Conservation (phyloP, 2,329 filamentous ascomycete species). For the Sclerotinia nivalis region DNA sequence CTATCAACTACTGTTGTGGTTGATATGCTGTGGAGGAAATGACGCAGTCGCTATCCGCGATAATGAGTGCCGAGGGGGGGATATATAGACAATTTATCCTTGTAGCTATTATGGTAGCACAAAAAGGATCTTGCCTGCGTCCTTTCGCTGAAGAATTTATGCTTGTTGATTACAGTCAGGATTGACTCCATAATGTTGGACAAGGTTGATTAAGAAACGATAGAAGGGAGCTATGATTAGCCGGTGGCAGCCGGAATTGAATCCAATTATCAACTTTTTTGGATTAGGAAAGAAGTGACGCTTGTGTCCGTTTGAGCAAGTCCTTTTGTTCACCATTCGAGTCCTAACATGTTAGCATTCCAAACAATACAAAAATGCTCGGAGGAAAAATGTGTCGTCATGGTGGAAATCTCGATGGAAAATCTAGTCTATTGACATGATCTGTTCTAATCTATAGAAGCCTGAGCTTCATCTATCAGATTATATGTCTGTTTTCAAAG, state of each 20-base stretch:
- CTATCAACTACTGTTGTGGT: no score
- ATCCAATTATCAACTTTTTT: neutral
- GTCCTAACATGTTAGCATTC: neutral
- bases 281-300: neutral
- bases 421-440: neutral
- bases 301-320: neutral
- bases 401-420: neutral
- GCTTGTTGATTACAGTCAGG: no score
- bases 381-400: no score
- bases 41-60: neutral
- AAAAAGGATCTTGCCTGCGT: neutral
- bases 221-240: neutral
- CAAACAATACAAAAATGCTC: neutral
- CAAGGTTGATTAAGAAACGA: neutral
- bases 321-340: no score
- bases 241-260: neutral
- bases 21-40: neutral
- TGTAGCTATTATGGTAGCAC: neutral
- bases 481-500: neutral
- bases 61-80: slow-evolving; percentile 1
- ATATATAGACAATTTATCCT: neutral
- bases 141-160: neutral
- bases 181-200: neutral
- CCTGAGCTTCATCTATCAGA: neutral
- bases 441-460: slow-evolving; percentile 1